Base-by-base conservation (phyloP, 164 flowering plant genomes). In the Macadamia tetraphylla region DNA sequence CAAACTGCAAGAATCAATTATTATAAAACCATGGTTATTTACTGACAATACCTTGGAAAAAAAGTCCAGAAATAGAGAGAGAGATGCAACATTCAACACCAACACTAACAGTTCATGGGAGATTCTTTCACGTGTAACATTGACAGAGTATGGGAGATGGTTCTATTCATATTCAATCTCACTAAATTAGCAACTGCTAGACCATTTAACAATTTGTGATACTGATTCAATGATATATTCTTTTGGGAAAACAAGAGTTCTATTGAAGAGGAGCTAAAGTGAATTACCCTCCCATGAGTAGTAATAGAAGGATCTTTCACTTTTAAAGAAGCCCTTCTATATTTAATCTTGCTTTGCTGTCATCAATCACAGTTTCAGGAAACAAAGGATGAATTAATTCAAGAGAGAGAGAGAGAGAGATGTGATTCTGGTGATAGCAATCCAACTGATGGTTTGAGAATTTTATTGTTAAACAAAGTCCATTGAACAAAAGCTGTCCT, bases 1-100 rank as follows among this genome's bases (percentile, higher is more conserved):
- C 96, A 82, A 92, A 95, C 99, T 95, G 89, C 80, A 83, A 0
- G 56, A 1, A 58, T 64, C 40, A 56, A 23, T 52, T 14, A 14
- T 29, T 9, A 62, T 61, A 31, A 74, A 29, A 55, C 32, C 32
- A 31, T 5, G 48, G 64, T 23, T 15, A 29, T 55, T 8, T 55
- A 9, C 13, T 55, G 61, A 52, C 11, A 55, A 15, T 15, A 51
- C 40, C 5, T 2, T 35, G 8, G 31, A 35, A 51, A 1, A 23
- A 30, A 6, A 31, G 58, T 48, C 18, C 31, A 5, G 42, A 8
- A 17, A 6, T 1, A 30, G 23, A 35, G 40, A 35, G 40, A 35
- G 40, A 35, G 40, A 35, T 35, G 40, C 40, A 35, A 5, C 40
- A 35, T 35, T 35, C 40, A 5, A 35, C 40, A 35, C 40, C 40